Percentiles rank a stretch among this genome's conserved stretches.
Conservation (phyloP, 106 monocot species). For the Allium cepa region DNA sequence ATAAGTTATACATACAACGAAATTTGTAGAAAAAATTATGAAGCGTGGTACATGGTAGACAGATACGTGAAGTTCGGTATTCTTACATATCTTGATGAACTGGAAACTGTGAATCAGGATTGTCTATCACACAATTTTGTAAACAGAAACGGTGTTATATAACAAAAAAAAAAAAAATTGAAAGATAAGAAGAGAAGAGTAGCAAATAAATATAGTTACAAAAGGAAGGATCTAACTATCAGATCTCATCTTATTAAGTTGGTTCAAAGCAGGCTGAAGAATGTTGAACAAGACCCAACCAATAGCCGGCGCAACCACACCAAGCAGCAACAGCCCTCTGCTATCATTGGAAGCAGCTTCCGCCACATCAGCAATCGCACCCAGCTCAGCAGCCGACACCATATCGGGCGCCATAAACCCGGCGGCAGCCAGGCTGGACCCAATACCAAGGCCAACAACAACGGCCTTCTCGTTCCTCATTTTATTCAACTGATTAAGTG, state of each 20-base stretch:
- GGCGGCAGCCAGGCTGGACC: conserved; percentile 36
- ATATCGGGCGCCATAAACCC: conserved; percentile 31
- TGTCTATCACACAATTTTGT: no score
- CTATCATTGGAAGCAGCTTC: conserved; percentile 30
- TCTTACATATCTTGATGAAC: no score
- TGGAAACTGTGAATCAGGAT: no score
- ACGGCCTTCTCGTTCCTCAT: conserved; percentile 60
- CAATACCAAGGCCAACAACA: conserved; percentile 58
- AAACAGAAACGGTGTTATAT: no score
- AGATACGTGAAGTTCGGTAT: no score
- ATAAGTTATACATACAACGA: no score
- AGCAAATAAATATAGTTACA: no score
- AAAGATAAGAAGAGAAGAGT: no score
- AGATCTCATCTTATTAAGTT: conserved; percentile 79
- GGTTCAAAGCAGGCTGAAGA: conserved; percentile 86
- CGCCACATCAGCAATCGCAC: conserved; percentile 16
- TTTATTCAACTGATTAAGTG: conserved; percentile 58
- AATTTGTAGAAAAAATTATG: no score
- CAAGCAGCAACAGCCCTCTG: conserved; percentile 68
- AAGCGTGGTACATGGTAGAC: no score
- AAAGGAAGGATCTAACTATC: not conserved
- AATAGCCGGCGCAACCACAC: conserved; percentile 67
- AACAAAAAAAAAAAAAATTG: no score
- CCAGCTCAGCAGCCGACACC: conserved; percentile 45
- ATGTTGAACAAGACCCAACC: conserved; percentile 91